A percentile compares a stretch with the other conserved stretches of the same genome.
These are phyloP conservation scores for Canavalia gladiata DNA, from an alignment of 306 rosid genomes.

Conservation along the genomic window DNA sequence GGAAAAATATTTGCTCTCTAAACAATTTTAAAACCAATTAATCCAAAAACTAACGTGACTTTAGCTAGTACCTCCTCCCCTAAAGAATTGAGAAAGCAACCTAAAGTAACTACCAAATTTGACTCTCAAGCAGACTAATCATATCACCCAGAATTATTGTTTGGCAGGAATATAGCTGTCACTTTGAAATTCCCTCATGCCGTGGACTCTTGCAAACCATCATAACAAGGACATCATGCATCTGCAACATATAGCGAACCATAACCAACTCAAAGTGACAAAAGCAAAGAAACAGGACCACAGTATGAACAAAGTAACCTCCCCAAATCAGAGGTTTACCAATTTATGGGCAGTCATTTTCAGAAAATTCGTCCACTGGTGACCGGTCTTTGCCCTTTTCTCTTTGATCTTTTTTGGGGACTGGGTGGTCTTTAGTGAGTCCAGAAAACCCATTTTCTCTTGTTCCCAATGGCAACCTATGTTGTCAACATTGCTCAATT, in stretches of 20 bases:
- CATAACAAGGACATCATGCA: slow-evolving; percentile 54
- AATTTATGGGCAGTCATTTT: slow-evolving; percentile 47
- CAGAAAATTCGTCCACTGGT: slow-evolving; percentile 29
- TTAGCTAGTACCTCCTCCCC: slow-evolving; percentile 22
- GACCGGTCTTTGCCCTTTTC: slow-evolving; percentile 34
- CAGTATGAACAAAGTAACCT: slow-evolving; percentile 50
- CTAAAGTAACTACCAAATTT: slow-evolving; percentile 48
- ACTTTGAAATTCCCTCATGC: slow-evolving; percentile 52
- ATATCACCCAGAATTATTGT: slow-evolving; percentile 53
- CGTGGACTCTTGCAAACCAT: slow-evolving; percentile 50
- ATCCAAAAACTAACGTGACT: slow-evolving; percentile 4
- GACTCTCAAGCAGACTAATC: slow-evolving; percentile 50
- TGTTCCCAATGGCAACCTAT: slow-evolving; percentile 42
- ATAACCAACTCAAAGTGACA: slow-evolving; percentile 49
- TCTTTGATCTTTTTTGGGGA: slow-evolving; percentile 40
- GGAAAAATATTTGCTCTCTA: background rate
- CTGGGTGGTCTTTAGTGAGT: slow-evolving; percentile 38
- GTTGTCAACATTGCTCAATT: slow-evolving; percentile 47
- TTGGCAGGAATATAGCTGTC: slow-evolving; percentile 52
- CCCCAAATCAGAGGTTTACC: slow-evolving; percentile 45
- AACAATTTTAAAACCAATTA: slow-evolving; percentile 36
- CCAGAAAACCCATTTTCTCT: slow-evolving; percentile 37
- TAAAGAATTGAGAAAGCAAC: slow-evolving; percentile 31
- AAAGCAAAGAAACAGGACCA: slow-evolving; percentile 57
- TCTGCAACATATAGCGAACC: slow-evolving; percentile 52